Evolutionary conservation across 805 yeast genomes (phyloP).

Genomic region (Candida ulmi): DNA sequence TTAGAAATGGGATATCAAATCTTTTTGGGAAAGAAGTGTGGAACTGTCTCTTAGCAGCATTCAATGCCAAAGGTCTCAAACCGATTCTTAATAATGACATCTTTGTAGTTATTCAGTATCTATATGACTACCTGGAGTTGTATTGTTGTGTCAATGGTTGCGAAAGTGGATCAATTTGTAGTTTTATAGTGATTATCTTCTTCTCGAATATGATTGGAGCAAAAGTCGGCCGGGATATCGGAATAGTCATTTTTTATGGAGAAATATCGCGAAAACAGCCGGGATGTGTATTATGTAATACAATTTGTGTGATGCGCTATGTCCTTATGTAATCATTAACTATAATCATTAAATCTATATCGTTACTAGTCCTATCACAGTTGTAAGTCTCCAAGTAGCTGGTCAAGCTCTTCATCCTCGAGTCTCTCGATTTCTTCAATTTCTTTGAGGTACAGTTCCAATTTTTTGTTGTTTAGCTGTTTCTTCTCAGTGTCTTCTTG

Average conservation of each 20-base stretch:
- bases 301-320: no score
- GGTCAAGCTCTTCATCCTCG: not conserved
- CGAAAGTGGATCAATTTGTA: not conserved
- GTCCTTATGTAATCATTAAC: no score
- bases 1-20: slow-evolving; percentile 43
- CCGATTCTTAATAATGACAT: not conserved
- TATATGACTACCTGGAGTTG: no score
- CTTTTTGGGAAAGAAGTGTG: slow-evolving; percentile 11
- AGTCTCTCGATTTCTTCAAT: not conserved
- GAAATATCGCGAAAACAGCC: no score
- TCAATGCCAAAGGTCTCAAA: not conserved
- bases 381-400: not conserved
- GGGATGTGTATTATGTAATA: not conserved
- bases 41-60: not conserved
- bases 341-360: no score
- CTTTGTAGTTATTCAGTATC: no score
- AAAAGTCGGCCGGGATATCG: slow-evolving; percentile 1
- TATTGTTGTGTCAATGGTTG: not conserved
- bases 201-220: not conserved
- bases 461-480: no score
- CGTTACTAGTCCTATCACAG: not conserved
- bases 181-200: not conserved
- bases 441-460: slow-evolving; percentile 1
- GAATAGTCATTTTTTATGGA: not conserved
- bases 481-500: no score